Conservation (phyloP, 768 basidiomycete species). For the Scleroderma citrinum region DNA sequence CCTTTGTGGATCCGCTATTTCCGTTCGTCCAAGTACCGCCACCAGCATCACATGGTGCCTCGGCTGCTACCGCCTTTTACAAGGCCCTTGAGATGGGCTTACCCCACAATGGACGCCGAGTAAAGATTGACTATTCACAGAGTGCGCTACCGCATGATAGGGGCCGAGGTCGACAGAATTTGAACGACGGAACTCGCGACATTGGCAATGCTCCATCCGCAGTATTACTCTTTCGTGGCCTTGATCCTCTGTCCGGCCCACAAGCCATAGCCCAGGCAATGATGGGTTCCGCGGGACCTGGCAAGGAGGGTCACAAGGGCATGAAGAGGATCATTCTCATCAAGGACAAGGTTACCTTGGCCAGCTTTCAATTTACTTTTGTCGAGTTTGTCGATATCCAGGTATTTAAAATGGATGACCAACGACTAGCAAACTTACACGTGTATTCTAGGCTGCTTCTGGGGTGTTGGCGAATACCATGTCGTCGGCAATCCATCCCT, state of each 20-base stretch:
- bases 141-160: conserved; percentile 70
- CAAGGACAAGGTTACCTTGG: conserved; percentile 82
- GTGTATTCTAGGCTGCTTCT: conserved; percentile 61
- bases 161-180: conserved; percentile 52
- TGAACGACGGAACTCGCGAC: conserved; percentile 94
- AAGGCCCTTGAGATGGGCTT: conserved; percentile 67
- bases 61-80: conserved; percentile 64
- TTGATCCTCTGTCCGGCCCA: conserved; percentile 83
- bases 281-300: conserved; percentile 71
- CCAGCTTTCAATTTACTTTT: conserved; percentile 91
- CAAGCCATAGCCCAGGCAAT: conserved; percentile 85
- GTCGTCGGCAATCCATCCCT: conserved; percentile 81
- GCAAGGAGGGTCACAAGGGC: conserved; percentile 74
- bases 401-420: conserved; percentile 36
- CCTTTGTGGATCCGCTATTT: conserved; percentile 86
- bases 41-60: conserved; percentile 80
- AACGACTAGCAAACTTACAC: conserved; percentile 6
- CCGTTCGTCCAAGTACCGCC: conserved; percentile 93
- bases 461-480: conserved; percentile 79
- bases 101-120: conserved; percentile 73
- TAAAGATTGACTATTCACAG: conserved; percentile 95
- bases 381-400: conserved; percentile 84
- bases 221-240: conserved; percentile 83
- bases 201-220: conserved; percentile 83
- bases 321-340: conserved; percentile 86